A percentile compares a stretch with the other conserved stretches of the same genome.
Evolutionary conservation across 2,329 filamentous ascomycete genomes (phyloP).

Genomic region (Aspergillus phoenicis): DNA sequence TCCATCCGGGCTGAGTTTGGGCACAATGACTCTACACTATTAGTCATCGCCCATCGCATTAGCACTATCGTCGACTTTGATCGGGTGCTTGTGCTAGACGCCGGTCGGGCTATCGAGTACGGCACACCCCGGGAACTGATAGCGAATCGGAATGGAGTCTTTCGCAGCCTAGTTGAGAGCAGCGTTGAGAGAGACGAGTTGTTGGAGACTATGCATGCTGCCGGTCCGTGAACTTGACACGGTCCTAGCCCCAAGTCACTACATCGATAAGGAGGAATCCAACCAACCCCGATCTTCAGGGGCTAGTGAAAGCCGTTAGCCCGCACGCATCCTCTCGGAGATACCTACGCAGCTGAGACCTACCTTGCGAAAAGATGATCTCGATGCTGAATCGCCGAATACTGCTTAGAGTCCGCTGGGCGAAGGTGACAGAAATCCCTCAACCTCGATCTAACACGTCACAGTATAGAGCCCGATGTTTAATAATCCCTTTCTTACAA

Average conservation of each 20-base stretch:
- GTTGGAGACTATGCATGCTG: not conserved
- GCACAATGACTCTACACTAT: slow-evolving; percentile 58
- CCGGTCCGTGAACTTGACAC: no score
- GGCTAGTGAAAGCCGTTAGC: not conserved
- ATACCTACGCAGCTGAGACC: not conserved
- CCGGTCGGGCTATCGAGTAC: slow-evolving; percentile 68
- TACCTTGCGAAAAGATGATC: not conserved
- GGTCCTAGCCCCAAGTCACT: no score
- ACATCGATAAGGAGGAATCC: no score
- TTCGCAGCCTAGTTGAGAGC: slow-evolving; percentile 13
- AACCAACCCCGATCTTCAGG: no score
- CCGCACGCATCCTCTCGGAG: not conserved
- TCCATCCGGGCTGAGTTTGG: slow-evolving; percentile 71
- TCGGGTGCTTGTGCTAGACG: slow-evolving; percentile 68
- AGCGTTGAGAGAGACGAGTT: slow-evolving; percentile 1
- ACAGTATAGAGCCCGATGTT: no score
- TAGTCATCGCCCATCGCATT: slow-evolving; percentile 74
- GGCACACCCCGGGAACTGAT: slow-evolving; percentile 65
- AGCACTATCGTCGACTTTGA: slow-evolving; percentile 77
- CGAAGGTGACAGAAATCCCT: no score
- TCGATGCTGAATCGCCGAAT: not conserved
- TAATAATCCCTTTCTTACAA: no score
- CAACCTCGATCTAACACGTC: no score
- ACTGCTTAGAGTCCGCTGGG: not conserved
- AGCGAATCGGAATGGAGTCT: not conserved